Percentiles rank a stretch among this genome's conserved stretches.
Conservation (phyloP, 2,329 filamentous ascomycete genomes). For the Aulographum hederae region DNA sequence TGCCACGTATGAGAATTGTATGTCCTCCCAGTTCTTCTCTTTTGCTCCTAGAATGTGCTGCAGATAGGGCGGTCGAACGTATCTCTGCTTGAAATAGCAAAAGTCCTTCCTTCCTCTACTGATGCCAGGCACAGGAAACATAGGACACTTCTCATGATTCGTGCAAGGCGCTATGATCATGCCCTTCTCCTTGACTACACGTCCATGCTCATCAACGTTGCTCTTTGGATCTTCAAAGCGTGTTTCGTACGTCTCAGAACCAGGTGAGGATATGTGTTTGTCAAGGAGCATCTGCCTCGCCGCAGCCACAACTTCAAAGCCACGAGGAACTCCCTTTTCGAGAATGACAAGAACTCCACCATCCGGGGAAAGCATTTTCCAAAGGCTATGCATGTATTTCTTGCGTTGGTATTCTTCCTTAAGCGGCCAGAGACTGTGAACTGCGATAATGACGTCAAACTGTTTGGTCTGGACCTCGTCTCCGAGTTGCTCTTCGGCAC, state of each 20-base stretch:
- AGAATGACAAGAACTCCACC: slow-evolving; percentile 75
- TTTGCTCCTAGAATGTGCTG: slow-evolving; percentile 53
- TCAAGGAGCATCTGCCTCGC: slow-evolving; percentile 65
- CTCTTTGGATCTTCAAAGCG: slow-evolving; percentile 13
- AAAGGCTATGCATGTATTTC: slow-evolving; percentile 69
- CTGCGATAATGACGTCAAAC: slow-evolving; percentile 80
- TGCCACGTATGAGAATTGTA: slow-evolving; percentile 78
- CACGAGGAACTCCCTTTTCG: slow-evolving; percentile 79
- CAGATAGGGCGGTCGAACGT: slow-evolving; percentile 65
- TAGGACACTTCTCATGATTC: slow-evolving; percentile 72
- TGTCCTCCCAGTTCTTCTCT: slow-evolving; percentile 67
- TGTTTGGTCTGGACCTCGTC: slow-evolving; percentile 41
- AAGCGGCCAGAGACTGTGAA: slow-evolving; percentile 62
- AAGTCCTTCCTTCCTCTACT: slow-evolving; percentile 66
- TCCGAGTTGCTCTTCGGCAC: slow-evolving; percentile 17
- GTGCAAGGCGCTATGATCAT: slow-evolving; percentile 59
- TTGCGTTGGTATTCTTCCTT: slow-evolving; percentile 62
- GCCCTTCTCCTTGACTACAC: slow-evolving; percentile 31
- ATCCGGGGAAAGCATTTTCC: slow-evolving; percentile 66
- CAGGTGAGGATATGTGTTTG: slow-evolving; percentile 51
- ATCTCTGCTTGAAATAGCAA: slow-evolving; percentile 82
- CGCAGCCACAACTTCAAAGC: slow-evolving; percentile 80
- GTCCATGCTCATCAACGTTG: slow-evolving; percentile 16
- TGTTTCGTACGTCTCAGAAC: too few species aligned
- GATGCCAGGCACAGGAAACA: slow-evolving; percentile 60